Conservation (phyloP, 768 basidiomycete genomes). For the Cystobasidiopsis lactophilus region DNA sequence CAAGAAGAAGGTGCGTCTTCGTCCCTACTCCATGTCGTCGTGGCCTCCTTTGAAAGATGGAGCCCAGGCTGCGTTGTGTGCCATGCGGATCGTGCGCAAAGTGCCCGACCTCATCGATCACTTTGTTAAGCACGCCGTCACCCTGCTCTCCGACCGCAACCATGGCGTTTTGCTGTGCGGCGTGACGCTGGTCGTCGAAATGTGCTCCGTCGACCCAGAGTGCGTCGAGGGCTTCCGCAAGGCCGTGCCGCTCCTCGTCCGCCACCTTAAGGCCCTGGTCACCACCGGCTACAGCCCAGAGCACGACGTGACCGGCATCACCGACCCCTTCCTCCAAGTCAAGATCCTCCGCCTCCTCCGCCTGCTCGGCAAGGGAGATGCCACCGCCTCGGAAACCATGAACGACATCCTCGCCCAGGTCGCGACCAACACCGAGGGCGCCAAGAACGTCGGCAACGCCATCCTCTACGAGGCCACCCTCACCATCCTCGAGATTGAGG, state of each 20-base stretch:
- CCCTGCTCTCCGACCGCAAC: constrained; percentile 79
- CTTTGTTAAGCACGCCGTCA: constrained; percentile 67
- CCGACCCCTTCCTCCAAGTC: constrained; percentile 79
- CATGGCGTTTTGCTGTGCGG: constrained; percentile 89
- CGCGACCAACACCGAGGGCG: constrained; percentile 94
- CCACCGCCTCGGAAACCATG: constrained; percentile 79
- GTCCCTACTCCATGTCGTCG: neutral
- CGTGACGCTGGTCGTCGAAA: constrained; percentile 82
- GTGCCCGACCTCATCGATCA: constrained; percentile 91
- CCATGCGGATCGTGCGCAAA: constrained; percentile 76
- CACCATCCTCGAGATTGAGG: constrained; percentile 88
- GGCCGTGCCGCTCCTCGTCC: constrained; percentile 81
- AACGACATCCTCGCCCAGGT: constrained; percentile 97
- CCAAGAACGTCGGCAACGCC: constrained; percentile 95
- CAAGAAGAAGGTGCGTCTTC: constrained; percentile 63
- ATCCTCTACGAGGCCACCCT: constrained; percentile 95
- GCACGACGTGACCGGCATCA: constrained; percentile 98
- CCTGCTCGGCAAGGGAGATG: constrained; percentile 65
- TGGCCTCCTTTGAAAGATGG: neutral
- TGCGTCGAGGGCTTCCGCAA: constrained; percentile 72
- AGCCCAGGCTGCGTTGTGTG: constrained; percentile 72
- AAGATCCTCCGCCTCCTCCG: constrained; percentile 76
- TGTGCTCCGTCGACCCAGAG: constrained; percentile 56
- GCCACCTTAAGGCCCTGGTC: constrained; percentile 79
- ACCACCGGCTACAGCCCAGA: constrained; percentile 96